Evolutionary conservation across 2,329 filamentous ascomycete genomes (phyloP).

Genomic region (Diaporthe australafricana): DNA sequence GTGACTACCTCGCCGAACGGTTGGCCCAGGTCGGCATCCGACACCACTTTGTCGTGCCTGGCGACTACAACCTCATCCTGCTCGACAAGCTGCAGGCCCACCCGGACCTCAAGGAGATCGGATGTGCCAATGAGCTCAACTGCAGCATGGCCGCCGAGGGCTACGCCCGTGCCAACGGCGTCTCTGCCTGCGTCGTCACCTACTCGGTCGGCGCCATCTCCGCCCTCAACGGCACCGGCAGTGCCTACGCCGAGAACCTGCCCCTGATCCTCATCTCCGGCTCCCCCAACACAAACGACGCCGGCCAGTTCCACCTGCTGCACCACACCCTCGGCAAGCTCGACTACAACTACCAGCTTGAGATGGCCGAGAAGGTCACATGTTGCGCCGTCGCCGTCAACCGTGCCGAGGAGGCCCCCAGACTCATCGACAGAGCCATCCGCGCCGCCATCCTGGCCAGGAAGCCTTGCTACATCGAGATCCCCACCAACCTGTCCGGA

Average conservation of each 20-base stretch:
- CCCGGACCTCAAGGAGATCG: slow-evolving; percentile 42
- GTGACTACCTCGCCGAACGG: slow-evolving; percentile 45
- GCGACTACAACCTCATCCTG: slow-evolving; percentile 47
- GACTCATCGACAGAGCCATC: slow-evolving; percentile 44
- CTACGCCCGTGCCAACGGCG: slow-evolving; percentile 45
- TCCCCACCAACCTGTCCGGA: slow-evolving; percentile 44
- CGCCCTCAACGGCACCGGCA: slow-evolving; percentile 44
- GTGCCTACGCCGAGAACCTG: slow-evolving; percentile 45
- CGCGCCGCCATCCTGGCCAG: slow-evolving; percentile 41
- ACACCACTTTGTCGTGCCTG: slow-evolving; percentile 45
- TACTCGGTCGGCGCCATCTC: slow-evolving; percentile 44
- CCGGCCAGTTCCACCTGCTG: slow-evolving; percentile 42
- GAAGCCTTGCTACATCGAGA: slow-evolving; percentile 46
- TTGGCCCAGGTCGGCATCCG: slow-evolving; percentile 42
- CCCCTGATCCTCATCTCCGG: slow-evolving; percentile 44
- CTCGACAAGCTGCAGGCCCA: slow-evolving; percentile 45
- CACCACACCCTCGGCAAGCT: slow-evolving; percentile 45
- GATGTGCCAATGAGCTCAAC: slow-evolving; percentile 47
- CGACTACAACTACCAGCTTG: slow-evolving; percentile 45
- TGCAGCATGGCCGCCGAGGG: slow-evolving; percentile 46
- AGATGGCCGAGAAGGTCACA: slow-evolving; percentile 48
- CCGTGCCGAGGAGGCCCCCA: slow-evolving; percentile 43
- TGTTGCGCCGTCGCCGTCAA: slow-evolving; percentile 45
- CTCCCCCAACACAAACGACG: slow-evolving; percentile 44
- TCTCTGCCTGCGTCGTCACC: slow-evolving; percentile 44